A percentile compares a stretch with the other conserved stretches of the same genome.
Evolutionary conservation across 495 filamentous ascomycete species (phyloP).

Genomic region (Penicillium goetzii): DNA sequence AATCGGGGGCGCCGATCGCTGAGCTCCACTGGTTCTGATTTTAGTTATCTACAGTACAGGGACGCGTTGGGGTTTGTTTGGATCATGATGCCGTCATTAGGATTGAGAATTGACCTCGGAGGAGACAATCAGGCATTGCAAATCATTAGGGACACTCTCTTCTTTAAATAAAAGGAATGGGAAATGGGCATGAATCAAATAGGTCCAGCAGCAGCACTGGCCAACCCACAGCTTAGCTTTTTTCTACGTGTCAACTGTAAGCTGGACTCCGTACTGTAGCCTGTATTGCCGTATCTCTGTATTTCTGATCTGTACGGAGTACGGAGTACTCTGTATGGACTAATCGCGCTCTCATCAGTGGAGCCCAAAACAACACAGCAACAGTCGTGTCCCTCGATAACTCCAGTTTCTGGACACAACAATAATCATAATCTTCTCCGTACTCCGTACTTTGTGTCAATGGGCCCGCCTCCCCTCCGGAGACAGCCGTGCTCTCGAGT

Average conservation of each 20-base stretch:
- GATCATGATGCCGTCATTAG: not conserved
- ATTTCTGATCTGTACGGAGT: slow-evolving; percentile 5
- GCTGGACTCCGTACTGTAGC: no score
- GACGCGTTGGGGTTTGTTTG: not conserved
- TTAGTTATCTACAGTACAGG: not conserved
- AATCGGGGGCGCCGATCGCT: slow-evolving; percentile 20
- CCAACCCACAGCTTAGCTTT: not conserved
- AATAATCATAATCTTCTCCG: not conserved
- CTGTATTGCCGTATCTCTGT: not conserved
- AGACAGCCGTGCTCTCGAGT: slow-evolving; percentile 1
- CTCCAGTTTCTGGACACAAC: not conserved
- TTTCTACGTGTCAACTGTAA: slow-evolving; percentile 2
- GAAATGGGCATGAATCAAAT: not conserved
- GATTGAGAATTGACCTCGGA: not conserved
- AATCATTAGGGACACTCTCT: not conserved
- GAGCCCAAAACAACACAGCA: slow-evolving; percentile 6
- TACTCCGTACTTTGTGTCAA: not conserved
- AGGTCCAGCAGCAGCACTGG: not conserved
- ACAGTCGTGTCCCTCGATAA: not conserved
- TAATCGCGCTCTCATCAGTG: not conserved
- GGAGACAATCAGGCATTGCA: no score
- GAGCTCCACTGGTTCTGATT: slow-evolving; percentile 11
- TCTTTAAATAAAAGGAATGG: not conserved
- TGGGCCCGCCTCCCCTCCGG: not conserved
- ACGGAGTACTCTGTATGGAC: no score